Base-by-base conservation (phyloP, 495 filamentous ascomycete species). In the Chaetomium tenue region DNA sequence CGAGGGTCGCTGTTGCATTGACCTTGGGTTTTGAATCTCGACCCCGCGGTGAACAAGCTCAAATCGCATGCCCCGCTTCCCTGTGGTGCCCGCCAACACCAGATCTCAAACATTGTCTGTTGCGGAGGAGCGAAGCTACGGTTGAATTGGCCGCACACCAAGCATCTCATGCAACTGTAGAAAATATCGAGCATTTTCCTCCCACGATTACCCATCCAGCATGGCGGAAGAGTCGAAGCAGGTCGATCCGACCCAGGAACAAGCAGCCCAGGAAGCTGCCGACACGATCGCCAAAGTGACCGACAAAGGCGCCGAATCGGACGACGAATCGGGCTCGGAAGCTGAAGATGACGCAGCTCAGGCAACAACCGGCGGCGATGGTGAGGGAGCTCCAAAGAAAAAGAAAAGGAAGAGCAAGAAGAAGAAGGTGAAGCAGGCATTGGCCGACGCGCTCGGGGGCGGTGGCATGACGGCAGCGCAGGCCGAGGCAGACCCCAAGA, bases 321-420 rank as follows among this genome's bases (percentile, higher is more conserved):
- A 75, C 12, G 71, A 74, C 48, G 81, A 82, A 48, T 75, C 74
- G 5, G 70, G 64, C 40, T 68, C 63, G 58, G 77, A 81, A 44
- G 71, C 67, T 18, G 73, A 72, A 6, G 74, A 72, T n/a, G 65
- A 62, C 22, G 51, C 65, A 2, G 60, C 64, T 39, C 53, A 60
- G 48, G 66, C 60, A 42, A 61, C 54, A 5, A 42, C 65, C 7
- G 63, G 53, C 58, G 72, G 60, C 6, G 68, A 59, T 8, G 55
- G 60, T 25, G 55, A 70, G 12, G 64, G 61, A 9, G 60, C 71
- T 37, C 42, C 60, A n/a, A 75, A 67, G 13, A 80, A 78, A 55
- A 79, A 81, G 67, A 84, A 83, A 62, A 83, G 83, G 68, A 83
- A 83, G 72, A 75, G 70, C 48, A 82, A 81, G 61, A 79, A 73